These are phyloP conservation scores for Epithemia pelagica DNA, from an alignment of 108 stramenopile species.

Conservation along the genomic window DNA sequence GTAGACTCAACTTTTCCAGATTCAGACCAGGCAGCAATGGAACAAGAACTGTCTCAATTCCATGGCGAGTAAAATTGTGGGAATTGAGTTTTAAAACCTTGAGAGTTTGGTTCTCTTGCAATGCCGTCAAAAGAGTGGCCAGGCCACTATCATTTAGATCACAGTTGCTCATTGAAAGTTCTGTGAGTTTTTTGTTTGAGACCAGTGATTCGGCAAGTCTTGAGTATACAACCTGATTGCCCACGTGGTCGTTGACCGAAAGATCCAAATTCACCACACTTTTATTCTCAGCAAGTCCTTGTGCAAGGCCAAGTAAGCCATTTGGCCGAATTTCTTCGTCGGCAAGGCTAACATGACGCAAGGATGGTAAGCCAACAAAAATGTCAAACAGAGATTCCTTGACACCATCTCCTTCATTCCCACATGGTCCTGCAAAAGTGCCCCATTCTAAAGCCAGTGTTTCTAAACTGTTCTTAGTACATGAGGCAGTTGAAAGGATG, in stretches of 20 bases:
- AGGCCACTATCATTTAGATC: not conserved
- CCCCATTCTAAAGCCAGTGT: not conserved
- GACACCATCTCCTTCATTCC: not conserved
- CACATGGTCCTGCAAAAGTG: not conserved
- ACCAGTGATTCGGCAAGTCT: not conserved
- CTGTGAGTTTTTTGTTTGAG: not conserved
- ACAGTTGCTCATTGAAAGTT: not conserved
- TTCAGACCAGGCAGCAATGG: not conserved
- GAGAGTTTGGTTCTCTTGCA: not conserved
- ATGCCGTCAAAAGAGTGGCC: not conserved
- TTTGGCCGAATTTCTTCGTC: not conserved
- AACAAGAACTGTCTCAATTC: not conserved
- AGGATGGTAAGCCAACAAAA: not conserved
- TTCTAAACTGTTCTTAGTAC: not conserved
- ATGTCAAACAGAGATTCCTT: not conserved
- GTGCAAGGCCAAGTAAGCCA: not conserved
- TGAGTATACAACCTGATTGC: not conserved
- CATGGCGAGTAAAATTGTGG: not conserved
- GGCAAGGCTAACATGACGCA: not conserved
- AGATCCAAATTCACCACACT: not conserved
- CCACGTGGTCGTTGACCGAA: not conserved
- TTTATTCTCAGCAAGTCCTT: not conserved
- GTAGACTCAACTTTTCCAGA: not conserved
- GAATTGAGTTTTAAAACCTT: not conserved
- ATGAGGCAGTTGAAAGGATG: not conserved